These are phyloP conservation scores for Ophiostoma pallidulum DNA, from an alignment of 2,329 filamentous ascomycete species.

Conservation along the genomic window DNA sequence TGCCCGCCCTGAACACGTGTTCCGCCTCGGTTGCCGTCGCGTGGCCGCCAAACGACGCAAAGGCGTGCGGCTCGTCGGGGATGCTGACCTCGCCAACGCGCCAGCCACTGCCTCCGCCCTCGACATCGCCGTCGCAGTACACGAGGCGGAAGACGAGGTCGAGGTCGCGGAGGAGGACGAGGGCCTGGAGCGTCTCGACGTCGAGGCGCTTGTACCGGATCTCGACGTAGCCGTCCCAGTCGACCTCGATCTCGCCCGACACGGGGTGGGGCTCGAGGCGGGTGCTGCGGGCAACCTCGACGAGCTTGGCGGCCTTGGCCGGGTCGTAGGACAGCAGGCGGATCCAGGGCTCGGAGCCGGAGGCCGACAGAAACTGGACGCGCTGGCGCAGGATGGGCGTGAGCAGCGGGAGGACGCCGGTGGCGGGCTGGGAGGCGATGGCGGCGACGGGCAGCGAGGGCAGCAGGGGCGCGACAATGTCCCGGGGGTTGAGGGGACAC, in stretches of 20 bases:
- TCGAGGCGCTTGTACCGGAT: slow-evolving; percentile 60
- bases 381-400: slow-evolving; percentile 58
- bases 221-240: slow-evolving; percentile 54
- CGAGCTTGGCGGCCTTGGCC: slow-evolving; percentile 45
- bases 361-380: slow-evolving; percentile 53
- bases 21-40: slow-evolving; percentile 52
- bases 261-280: slow-evolving; percentile 70
- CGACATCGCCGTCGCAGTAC: slow-evolving; percentile 57
- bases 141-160: slow-evolving; percentile 56
- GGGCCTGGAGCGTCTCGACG: slow-evolving; percentile 62
- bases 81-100: slow-evolving; percentile 60
- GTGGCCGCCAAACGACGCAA: slow-evolving; percentile 41
- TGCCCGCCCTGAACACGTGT: slow-evolving; percentile 33
- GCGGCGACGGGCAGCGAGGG: slow-evolving; percentile 51
- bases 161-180: slow-evolving; percentile 50
- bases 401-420: slow-evolving; percentile 48
- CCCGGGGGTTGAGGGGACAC: slow-evolving; percentile 35
- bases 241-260: slow-evolving; percentile 69
- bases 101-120: slow-evolving; percentile 57
- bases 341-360: slow-evolving; percentile 60
- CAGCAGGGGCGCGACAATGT: slow-evolving; percentile 47
- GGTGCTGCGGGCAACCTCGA: slow-evolving; percentile 51
- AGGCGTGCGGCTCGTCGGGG: slow-evolving; percentile 48
- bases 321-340: slow-evolving; percentile 61
- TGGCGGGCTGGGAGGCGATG: slow-evolving; percentile 47